Conservation (phyloP, 2,329 filamentous ascomycete species). For the Xylaria sp. region DNA sequence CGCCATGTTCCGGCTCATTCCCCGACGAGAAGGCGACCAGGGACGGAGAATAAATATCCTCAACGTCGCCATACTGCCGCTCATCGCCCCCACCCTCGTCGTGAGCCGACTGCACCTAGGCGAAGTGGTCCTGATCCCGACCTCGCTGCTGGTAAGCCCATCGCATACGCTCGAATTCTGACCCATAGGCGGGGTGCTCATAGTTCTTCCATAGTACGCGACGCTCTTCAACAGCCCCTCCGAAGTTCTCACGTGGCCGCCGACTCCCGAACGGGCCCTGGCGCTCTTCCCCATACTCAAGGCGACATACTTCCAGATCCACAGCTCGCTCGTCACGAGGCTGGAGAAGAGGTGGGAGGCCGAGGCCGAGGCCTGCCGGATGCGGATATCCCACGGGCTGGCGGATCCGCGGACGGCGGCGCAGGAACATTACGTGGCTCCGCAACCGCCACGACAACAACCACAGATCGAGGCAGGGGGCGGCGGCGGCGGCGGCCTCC, state of each 20-base stretch:
- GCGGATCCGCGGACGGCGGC: neutral
- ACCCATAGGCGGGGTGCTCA: neutral
- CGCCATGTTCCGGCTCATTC: constrained; percentile 12
- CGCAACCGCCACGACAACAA: neutral
- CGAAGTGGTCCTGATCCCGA: constrained; percentile 48
- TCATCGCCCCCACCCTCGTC: constrained; percentile 69
- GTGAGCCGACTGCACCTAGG: constrained; percentile 66
- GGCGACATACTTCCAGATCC: constrained; percentile 46
- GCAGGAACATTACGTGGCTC: constrained; percentile 1
- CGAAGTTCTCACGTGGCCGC: constrained; percentile 55
- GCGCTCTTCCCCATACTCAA: constrained; percentile 50
- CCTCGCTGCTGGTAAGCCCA: constrained; percentile 34
- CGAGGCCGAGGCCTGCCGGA: constrained; percentile 42
- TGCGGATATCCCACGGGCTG: neutral
- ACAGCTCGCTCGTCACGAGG: constrained; percentile 49
- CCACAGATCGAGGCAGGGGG: neutral
- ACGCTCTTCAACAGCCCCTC: constrained; percentile 49
- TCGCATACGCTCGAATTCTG: neutral
- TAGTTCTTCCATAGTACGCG: constrained; percentile 46
- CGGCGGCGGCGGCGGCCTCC: constrained; percentile 19
- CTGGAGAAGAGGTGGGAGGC: constrained; percentile 52
- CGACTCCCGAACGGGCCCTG: constrained; percentile 54
- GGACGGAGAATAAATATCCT: constrained; percentile 23
- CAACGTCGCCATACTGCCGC: constrained; percentile 49
- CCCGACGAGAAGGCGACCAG: neutral